Evolutionary conservation across 805 yeast species (phyloP).

Genomic region (Yamadazyma sp.): DNA sequence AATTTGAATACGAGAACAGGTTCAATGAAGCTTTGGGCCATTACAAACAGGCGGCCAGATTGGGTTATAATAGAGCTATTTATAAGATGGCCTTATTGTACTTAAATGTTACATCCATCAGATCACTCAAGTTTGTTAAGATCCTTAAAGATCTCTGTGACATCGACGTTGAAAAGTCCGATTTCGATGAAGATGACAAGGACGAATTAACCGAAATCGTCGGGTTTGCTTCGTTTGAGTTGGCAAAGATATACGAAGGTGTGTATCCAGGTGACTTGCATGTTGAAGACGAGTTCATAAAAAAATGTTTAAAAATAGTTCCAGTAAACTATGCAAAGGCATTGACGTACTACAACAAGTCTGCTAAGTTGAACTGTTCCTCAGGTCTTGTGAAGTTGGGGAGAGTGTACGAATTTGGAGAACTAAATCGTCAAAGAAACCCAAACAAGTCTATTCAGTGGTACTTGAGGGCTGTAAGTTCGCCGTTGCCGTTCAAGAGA

Average conservation of each 20-base stretch:
- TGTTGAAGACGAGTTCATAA: constrained; percentile 36
- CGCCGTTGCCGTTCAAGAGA: constrained; percentile 38
- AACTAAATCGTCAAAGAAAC: constrained; percentile 38
- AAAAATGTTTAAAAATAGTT: constrained; percentile 32
- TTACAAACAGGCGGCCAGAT: constrained; percentile 38
- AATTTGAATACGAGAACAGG: constrained; percentile 27
- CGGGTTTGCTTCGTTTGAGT: constrained; percentile 41
- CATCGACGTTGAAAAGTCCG: constrained; percentile 33
- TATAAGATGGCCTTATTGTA: constrained; percentile 39
- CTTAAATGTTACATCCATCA: constrained; percentile 31
- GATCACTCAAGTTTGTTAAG: constrained; percentile 36
- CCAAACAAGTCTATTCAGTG: constrained; percentile 45
- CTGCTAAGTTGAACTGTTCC: constrained; percentile 41
- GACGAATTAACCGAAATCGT: constrained; percentile 43
- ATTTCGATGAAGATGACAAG: constrained; percentile 37
- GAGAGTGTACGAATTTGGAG: constrained; percentile 43
- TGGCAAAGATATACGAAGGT: constrained; percentile 45
- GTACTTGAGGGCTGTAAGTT: constrained; percentile 42
- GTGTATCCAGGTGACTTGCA: constrained; percentile 44
- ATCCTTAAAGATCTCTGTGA: constrained; percentile 38
- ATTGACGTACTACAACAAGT: constrained; percentile 40
- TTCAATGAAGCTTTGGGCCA: constrained; percentile 33
- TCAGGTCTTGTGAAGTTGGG: constrained; percentile 44
- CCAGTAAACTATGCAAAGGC: constrained; percentile 46
- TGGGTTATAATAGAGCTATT: constrained; percentile 47